phyloP scores from a whole-genome alignment of 2,329 filamentous ascomycete genomes.

The Stachybotrys chartarum region DNA sequence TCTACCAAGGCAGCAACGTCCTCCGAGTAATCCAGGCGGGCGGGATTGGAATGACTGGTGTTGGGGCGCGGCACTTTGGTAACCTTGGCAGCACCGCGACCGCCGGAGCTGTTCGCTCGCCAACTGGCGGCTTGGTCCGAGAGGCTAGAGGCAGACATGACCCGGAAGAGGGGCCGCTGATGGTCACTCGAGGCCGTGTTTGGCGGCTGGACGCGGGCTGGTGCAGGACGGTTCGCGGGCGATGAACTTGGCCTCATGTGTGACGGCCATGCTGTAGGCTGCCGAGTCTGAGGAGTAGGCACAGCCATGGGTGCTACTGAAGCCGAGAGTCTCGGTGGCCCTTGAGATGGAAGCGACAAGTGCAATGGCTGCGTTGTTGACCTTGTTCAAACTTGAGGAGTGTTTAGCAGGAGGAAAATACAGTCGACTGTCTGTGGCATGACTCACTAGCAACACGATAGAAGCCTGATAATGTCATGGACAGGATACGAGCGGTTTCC shows the following conservation, averaged over 20 bases:
- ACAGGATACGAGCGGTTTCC: too few species aligned
- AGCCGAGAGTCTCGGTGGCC: too few species aligned
- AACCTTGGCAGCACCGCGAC: neutral
- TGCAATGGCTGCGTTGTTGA: too few species aligned
- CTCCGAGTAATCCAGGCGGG: constrained; percentile 12
- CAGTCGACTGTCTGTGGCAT: too few species aligned
- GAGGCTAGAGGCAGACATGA: constrained; percentile 15
- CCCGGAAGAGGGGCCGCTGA: constrained; percentile 2
- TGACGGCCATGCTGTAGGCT: neutral
- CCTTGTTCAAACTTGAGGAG: too few species aligned
- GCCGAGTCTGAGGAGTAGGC: neutral
- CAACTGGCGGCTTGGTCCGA: neutral
- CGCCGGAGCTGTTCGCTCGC: neutral
- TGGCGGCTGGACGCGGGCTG: neutral
- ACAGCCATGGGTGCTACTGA: neutral
- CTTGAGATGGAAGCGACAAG: too few species aligned
- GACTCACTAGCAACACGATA: too few species aligned
- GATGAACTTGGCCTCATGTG: neutral
- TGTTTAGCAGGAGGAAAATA: too few species aligned
- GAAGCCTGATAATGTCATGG: too few species aligned
- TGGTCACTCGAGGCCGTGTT: neutral
- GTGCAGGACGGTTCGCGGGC: neutral
- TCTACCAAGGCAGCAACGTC: constrained; percentile 32
- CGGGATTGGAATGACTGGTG: constrained; percentile 12
- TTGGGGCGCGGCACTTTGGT: constrained; percentile 4